phyloP scores from a whole-genome alignment of 257 asterid genomes.

The Ocimum tenuiflorum region DNA sequence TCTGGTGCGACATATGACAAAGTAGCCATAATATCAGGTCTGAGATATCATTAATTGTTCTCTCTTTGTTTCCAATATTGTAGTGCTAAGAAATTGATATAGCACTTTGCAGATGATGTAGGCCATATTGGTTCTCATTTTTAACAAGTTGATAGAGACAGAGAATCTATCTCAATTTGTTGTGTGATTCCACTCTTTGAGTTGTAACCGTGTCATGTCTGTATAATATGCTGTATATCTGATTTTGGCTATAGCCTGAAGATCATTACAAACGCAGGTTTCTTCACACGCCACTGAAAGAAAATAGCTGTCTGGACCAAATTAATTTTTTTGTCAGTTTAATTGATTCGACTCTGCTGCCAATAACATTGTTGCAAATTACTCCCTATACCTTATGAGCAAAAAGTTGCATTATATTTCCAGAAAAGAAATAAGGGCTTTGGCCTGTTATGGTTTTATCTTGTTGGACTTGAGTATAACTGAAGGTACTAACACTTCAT shows the following conservation, averaged over 20 bases:
- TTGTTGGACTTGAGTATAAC: not conserved
- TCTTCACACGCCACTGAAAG: not conserved
- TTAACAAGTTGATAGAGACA: not conserved
- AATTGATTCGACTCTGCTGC: not conserved
- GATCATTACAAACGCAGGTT: not conserved
- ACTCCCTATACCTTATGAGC: not conserved
- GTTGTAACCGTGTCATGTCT: not conserved
- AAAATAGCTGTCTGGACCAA: not conserved
- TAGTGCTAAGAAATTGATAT: not conserved
- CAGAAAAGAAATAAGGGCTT: not conserved
- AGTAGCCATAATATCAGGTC: slow-evolving; percentile 94
- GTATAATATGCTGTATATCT: not conserved
- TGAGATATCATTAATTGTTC: slow-evolving; percentile 5
- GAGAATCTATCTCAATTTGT: not conserved
- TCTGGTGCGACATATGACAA: slow-evolving; percentile 61
- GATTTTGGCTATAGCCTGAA: not conserved
- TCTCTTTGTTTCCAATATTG: not conserved
- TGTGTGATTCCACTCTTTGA: not conserved
- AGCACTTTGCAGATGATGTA: not conserved
- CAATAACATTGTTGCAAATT: not conserved
- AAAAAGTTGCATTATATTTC: not conserved
- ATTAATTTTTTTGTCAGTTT: not conserved
- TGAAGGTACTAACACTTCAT: not conserved
- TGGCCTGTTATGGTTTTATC: not conserved
- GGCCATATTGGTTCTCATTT: slow-evolving; percentile 2